phyloP scores from a whole-genome alignment of 2,329 filamentous ascomycete species.

The Nemania serpens region DNA sequence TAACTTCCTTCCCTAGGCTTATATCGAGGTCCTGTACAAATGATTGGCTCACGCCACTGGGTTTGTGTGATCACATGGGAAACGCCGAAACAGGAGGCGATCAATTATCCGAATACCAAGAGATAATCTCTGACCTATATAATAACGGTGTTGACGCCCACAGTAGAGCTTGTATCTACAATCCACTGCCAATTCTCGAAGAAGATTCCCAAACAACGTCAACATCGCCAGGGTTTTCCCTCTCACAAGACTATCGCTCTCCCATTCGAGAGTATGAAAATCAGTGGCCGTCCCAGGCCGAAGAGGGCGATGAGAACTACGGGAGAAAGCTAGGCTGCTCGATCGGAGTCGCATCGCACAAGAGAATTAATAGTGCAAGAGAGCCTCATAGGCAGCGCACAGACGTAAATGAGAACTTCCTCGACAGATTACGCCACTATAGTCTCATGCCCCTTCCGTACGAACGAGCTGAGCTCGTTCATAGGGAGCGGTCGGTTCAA shows the following conservation, averaged over 20 bases:
- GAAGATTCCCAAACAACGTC: constrained; percentile 22
- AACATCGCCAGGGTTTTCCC: neutral
- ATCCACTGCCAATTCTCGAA: constrained; percentile 26
- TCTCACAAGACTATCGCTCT: neutral
- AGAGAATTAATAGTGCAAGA: constrained; percentile 27
- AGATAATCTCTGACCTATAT: constrained; percentile 29
- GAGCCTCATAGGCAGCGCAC: neutral
- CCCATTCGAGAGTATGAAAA: neutral
- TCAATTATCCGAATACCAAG: constrained; percentile 9
- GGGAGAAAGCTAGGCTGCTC: constrained; percentile 22
- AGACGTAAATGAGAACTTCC: constrained; percentile 14
- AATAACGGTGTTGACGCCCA: constrained; percentile 38
- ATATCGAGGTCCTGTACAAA: constrained; percentile 34
- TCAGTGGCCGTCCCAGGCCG: constrained; percentile 9
- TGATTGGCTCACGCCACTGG: constrained; percentile 38
- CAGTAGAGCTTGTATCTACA: constrained; percentile 20
- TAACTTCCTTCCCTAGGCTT: constrained; percentile 36
- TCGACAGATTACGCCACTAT: constrained; percentile 36
- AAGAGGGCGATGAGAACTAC: neutral
- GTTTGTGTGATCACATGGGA: constrained; percentile 14
- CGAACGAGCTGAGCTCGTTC: constrained; percentile 32
- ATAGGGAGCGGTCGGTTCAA: constrained; percentile 3
- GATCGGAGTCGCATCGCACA: constrained; percentile 30
- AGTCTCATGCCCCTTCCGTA: constrained; percentile 38
- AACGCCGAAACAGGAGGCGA: constrained; percentile 14